A percentile compares a stretch with the other conserved stretches of the same genome.
These are phyloP conservation scores for Saksenaea vasiformis DNA, from an alignment of 371 early-diverging fungal genomes.

Conservation along the genomic window DNA sequence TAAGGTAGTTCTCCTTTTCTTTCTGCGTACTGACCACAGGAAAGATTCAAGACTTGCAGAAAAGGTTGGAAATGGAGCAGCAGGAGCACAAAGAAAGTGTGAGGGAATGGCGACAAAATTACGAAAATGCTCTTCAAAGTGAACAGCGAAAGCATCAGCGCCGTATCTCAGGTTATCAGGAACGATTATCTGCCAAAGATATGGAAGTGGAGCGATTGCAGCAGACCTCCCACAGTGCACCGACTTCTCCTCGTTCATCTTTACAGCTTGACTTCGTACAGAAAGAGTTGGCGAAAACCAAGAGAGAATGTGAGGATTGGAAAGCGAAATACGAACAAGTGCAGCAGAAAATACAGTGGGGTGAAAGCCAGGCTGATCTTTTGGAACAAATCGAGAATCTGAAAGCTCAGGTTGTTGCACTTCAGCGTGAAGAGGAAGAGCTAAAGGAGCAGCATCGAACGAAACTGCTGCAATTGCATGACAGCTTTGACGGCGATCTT, in stretches of 20 bases:
- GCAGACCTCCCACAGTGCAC: conserved; percentile 14
- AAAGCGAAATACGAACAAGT: conserved; percentile 15
- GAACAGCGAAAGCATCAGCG: conserved; percentile 30
- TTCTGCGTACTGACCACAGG: neutral
- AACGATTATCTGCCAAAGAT: conserved; percentile 20
- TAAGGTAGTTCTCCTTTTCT: neutral
- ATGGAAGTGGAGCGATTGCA: conserved; percentile 7
- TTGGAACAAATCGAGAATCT: neutral
- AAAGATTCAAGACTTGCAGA: conserved; percentile 18
- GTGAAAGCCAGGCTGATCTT: neutral
- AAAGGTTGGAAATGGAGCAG: conserved; percentile 15
- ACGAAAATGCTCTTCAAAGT: conserved; percentile 14
- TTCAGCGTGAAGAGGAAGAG: neutral
- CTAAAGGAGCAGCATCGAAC: conserved; percentile 3
- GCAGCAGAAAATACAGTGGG: conserved; percentile 10
- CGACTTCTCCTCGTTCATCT: conserved; percentile 15
- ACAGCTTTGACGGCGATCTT: conserved; percentile 11
- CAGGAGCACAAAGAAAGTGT: conserved; percentile 15
- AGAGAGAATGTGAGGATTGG: neutral
- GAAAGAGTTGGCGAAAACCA: neutral
- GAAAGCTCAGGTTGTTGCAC: neutral
- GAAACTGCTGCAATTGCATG: neutral
- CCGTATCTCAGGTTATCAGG: conserved; percentile 21
- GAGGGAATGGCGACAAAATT: conserved; percentile 12
- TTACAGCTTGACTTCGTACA: neutral